Conservation (phyloP, 2,329 filamentous ascomycete species). For the Uncinocarpus reesii region DNA sequence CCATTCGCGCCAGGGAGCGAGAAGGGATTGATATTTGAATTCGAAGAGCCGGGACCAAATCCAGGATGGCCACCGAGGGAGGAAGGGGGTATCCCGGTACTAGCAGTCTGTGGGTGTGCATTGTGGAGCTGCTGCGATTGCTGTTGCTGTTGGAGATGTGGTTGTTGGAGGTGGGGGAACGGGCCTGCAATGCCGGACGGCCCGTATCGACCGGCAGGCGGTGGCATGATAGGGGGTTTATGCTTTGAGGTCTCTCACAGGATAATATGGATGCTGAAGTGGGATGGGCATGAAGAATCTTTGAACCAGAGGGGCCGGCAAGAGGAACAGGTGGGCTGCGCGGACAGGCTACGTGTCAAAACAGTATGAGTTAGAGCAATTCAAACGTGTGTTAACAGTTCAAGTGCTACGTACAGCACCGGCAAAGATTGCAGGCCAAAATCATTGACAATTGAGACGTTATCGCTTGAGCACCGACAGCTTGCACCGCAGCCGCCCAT, state of each 20-base stretch:
- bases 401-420: not conserved
- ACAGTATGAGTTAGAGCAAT: not conserved
- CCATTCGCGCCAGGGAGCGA: slow-evolving; percentile 45
- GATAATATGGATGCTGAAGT: slow-evolving; percentile 14
- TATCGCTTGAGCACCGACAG: not conserved
- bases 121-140: slow-evolving; percentile 38
- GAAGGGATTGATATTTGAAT: slow-evolving; percentile 59
- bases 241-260: slow-evolving; percentile 15
- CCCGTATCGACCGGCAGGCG: slow-evolving; percentile 49
- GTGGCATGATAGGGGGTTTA: slow-evolving; percentile 44
- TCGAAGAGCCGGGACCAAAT: slow-evolving; percentile 55
- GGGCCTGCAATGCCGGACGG: slow-evolving; percentile 49
- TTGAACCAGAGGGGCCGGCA: slow-evolving; percentile 11
- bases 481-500: not conserved
- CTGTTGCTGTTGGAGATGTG: slow-evolving; percentile 39
- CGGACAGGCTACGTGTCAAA: not conserved
- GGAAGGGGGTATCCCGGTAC: slow-evolving; percentile 43
- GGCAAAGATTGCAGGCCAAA: not conserved
- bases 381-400: not conserved
- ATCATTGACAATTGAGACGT: slow-evolving; percentile 2
- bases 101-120: slow-evolving; percentile 37
- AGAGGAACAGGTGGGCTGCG: slow-evolving; percentile 11
- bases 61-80: slow-evolving; percentile 56
- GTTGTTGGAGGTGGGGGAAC: slow-evolving; percentile 48
- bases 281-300: slow-evolving; percentile 19